Percentiles rank a stretch among this genome's conserved stretches.
Evolutionary conservation across 345 rosid genomes (phyloP).

Genomic region (Hypericum androsaemum): DNA sequence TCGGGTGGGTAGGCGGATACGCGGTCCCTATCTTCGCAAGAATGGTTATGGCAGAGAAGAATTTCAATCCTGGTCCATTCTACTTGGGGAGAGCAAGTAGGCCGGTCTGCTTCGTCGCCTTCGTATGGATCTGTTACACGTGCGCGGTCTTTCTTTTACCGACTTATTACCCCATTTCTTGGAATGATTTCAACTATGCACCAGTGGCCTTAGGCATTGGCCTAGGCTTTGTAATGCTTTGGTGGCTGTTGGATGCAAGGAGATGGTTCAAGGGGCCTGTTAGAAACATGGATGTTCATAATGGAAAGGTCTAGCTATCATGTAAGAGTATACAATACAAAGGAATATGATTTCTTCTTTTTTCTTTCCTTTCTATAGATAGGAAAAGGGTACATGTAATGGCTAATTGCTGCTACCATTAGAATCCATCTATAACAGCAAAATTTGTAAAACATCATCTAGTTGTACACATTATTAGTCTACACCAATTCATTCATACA

Average conservation of each 20-base stretch:
- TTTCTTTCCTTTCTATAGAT: background rate
- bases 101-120: conserved; percentile 41
- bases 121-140: conserved; percentile 59
- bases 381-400: too few species aligned
- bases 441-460: too few species aligned
- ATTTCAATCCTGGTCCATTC: conserved; percentile 51
- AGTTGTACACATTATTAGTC: too few species aligned
- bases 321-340: background rate
- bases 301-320: conserved; percentile 11
- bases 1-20: conserved; percentile 62
- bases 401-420: too few species aligned
- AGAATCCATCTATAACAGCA: too few species aligned
- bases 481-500: background rate
- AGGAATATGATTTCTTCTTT: background rate
- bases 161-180: conserved; percentile 36
- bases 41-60: conserved; percentile 48
- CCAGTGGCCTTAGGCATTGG: conserved; percentile 40
- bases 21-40: conserved; percentile 53
- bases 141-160: conserved; percentile 52
- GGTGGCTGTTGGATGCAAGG: conserved; percentile 50
- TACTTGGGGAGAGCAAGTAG: conserved; percentile 47
- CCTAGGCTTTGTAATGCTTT: conserved; percentile 37
- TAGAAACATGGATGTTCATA: conserved; percentile 34
- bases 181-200: conserved; percentile 49
- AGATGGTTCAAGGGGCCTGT: conserved; percentile 63